Base-by-base conservation (phyloP, 345 rosid species). In the Luvunga scandens region DNA sequence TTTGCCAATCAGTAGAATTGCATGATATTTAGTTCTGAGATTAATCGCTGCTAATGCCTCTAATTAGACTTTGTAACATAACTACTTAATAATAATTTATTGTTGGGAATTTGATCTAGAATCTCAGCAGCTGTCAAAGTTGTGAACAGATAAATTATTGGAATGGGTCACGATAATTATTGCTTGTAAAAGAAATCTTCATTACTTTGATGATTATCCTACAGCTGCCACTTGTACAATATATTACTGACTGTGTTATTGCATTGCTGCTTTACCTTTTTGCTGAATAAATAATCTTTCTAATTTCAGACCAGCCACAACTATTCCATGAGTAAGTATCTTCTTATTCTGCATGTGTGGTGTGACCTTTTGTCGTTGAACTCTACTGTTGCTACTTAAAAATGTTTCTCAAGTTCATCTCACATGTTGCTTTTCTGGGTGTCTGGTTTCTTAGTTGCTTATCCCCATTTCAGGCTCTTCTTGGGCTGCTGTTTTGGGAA, bases 401-500 rank as follows among this genome's bases (percentile, higher is more conserved):
- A 1, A 39, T 63, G 53, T 19, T 62, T 57, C 24, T 60, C 59
- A 76, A 57, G 62, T 19, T 7, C 39, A 59, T 42, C 68, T 78
- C n/a, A 80, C 67, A 36, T 71, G 14, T 78, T 59, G 18, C 68
- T 63, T 48, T 74, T 12, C 6, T 59, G 4, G 67, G 19, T 19
- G 57, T 34, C 66, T 71, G 70, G 74, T 25, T 67, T 69, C 64
- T 74, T 62, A 67, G 69, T 73, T 81, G 79, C 64, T 67, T 48
- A 16, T 64, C 81, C 78, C 57, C 34, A 48, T 55, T 65, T 70
- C 87, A 92, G 98, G 99, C 73, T 92, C 99, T 68, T 95, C 99
- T 69, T 95, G 97, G 99, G 98, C 97, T 83, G 94, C 96, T 75
- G 94, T 95, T 66, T 71, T 93, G 85, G 92, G 89, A 66, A 85